Base-by-base conservation (phyloP, 495 filamentous ascomycete species). In the Haplographium delicatum region DNA sequence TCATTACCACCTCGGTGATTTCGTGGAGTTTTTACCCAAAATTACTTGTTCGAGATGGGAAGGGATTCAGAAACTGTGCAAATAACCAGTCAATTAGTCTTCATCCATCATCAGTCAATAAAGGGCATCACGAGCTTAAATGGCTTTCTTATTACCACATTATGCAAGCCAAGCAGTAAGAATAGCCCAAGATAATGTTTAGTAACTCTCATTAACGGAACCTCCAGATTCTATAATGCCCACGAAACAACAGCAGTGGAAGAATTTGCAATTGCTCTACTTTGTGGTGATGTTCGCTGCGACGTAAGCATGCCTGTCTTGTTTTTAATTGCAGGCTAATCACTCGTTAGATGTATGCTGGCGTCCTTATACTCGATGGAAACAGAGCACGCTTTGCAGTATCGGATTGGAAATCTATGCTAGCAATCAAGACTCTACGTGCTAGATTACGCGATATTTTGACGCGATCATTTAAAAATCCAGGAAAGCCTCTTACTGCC, bases 1-100 rank as follows among this genome's bases (percentile, higher is more conserved):
- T 78, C 0, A 75, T 96, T 19, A 68, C 86, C 10, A 81, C 81
- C 55, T 85, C 89, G 0, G 86, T 94, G 28, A 83, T 95, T 45
- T 86, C 89, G 0, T 91, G 85, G 78, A 87, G 86, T 42, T 96
- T 98, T 72, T 96, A 98, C 58, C 93, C 93, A 2, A 96, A 96
- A 58, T 80, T 98, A 1, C 72, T 96, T 7, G 78, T 82, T 7
- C 82, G 83, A 44, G 90, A 97, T 37, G 89, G 88, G 30, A 94
- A 89, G 67, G 88, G 89, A 15, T 89, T 91, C 78, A 80, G 88
- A 35, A 96, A 96, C 50, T 78, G 95, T 19, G 76, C 84, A 18
- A 96, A 95, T 64, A 95, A 91, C 66, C 91, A 96, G 61, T 74
- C 75, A 34, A 89, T 96, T 49, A 85, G 78, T 44, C 63, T 97